Conservation (phyloP, 2,329 filamentous ascomycete species). For the Lachnellula hyalina region DNA sequence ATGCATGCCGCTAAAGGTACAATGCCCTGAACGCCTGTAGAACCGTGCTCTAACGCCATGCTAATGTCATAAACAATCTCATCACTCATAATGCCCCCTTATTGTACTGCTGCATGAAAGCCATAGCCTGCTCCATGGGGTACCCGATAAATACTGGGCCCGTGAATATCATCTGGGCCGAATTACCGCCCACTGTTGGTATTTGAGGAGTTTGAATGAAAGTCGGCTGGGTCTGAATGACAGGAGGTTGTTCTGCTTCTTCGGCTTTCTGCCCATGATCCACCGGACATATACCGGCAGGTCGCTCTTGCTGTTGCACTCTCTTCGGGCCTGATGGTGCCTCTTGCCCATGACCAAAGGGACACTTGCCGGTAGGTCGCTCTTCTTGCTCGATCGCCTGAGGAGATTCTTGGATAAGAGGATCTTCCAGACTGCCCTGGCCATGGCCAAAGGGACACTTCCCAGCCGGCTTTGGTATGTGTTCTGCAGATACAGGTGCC, state of each 20-base stretch:
- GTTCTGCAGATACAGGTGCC: constrained; percentile 38
- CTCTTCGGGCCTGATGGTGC: constrained; percentile 6
- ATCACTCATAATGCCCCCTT: neutral
- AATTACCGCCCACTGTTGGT: constrained; percentile 8
- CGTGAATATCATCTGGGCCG: constrained; percentile 77
- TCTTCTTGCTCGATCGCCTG: no score
- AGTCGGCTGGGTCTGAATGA: constrained; percentile 39
- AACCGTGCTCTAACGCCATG: neutral
- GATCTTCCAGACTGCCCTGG: no score
- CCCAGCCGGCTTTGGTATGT: constrained; percentile 32
- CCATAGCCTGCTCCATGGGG: constrained; percentile 73
- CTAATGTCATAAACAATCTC: neutral
- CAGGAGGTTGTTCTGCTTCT: constrained; percentile 17
- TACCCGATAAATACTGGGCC: constrained; percentile 95
- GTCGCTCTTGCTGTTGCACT: constrained; percentile 5
- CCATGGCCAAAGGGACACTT: constrained; percentile 44
- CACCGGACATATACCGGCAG: constrained; percentile 32
- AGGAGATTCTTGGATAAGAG: no score
- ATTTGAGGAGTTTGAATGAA: constrained; percentile 45
- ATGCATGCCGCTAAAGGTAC: no score
- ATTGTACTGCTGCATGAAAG: constrained; percentile 55
- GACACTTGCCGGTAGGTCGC: no score
- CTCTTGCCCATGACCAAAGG: constrained; percentile 36
- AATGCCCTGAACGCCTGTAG: neutral
- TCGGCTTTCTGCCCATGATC: constrained; percentile 17